Evolutionary conservation across 2,329 filamentous ascomycete species (phyloP).

Genomic region (Colletotrichum acutatum): DNA sequence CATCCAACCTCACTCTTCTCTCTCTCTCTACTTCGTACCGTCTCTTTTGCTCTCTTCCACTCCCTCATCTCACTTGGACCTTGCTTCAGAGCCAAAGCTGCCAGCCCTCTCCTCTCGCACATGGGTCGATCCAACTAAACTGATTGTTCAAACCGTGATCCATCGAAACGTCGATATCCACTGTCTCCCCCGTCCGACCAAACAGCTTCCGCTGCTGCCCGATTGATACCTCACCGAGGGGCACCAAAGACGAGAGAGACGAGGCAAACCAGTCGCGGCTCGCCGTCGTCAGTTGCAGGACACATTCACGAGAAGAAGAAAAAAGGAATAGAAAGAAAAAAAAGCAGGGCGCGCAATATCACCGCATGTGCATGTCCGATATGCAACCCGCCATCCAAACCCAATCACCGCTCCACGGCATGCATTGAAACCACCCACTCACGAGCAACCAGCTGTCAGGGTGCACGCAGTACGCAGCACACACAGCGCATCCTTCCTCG

Average conservation of each 20-base stretch:
- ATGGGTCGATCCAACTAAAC: not conserved
- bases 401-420: slow-evolving; percentile 34
- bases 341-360: slow-evolving; percentile 33
- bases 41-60: not conserved
- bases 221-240: slow-evolving; percentile 34
- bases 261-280: slow-evolving; percentile 16
- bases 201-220: slow-evolving; percentile 34
- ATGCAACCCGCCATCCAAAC: slow-evolving; percentile 31
- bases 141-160: not conserved
- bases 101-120: not conserved
- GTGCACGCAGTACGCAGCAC: not conserved
- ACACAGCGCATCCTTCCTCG: slow-evolving; percentile 6
- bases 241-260: not conserved
- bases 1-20: not conserved
- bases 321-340: not conserved
- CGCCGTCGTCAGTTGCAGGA: slow-evolving; percentile 15
- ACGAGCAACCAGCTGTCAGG: slow-evolving; percentile 35
- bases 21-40: not conserved
- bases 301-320: too few relatives aligned
- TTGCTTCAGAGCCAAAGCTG: not conserved
- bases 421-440: slow-evolving; percentile 33
- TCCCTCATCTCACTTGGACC: not conserved
- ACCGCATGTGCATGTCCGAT: slow-evolving; percentile 32
- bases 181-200: slow-evolving; percentile 12
- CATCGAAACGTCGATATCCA: not conserved